Evolutionary conservation across 306 rosid genomes (phyloP), one percentile per base, ranked within the genome.

Genomic region (Astragalus membranaceus): DNA sequence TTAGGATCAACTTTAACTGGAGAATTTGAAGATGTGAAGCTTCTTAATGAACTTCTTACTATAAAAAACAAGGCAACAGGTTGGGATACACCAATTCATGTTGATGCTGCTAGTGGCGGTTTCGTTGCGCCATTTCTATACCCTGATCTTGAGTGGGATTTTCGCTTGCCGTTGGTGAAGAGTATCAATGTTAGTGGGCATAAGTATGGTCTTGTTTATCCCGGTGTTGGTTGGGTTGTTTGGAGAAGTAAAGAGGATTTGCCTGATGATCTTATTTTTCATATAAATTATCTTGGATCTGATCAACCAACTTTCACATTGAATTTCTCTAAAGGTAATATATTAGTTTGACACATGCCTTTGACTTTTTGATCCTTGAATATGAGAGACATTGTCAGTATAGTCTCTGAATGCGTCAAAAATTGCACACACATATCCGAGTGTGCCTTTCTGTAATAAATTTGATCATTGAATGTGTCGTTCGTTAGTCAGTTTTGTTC

Each of bases 291-390:
- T 79, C 97, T 92, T 74, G 97, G 97, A 71, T 77, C 96, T 35
- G 97, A 92, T 81, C 97, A 92, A 50, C 97, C 97, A 12, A 89
- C 97, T 70, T 92, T 92, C 79, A 92, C 97, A 41, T 95, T 92
- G 75, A 92, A 92, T 82, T 92, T 89, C 79, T 92, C 98, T 20
- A 89, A 92, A 87, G 96, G 98, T 90, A 81, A 51, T 29, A 6
- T 35, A 17, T 60, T 5, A 30, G 44, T 6, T 52, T 52, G 20
- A 43, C n/a, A 12, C 13, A 12, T 23, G 5, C 6, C 5, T 36
- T 32, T 44, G 39, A 67, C 30, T 51, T 26, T 39, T 20, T 26
- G 30, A 26, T 26, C 30, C 30, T 3, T 26, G 30, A 1, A 26
- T n/a, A n/a, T n/a, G n/a, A n/a, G n/a, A 26, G 30, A 26, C 30